phyloP scores from a whole-genome alignment of 768 basidiomycete genomes.

The Piloderma croceum region DNA sequence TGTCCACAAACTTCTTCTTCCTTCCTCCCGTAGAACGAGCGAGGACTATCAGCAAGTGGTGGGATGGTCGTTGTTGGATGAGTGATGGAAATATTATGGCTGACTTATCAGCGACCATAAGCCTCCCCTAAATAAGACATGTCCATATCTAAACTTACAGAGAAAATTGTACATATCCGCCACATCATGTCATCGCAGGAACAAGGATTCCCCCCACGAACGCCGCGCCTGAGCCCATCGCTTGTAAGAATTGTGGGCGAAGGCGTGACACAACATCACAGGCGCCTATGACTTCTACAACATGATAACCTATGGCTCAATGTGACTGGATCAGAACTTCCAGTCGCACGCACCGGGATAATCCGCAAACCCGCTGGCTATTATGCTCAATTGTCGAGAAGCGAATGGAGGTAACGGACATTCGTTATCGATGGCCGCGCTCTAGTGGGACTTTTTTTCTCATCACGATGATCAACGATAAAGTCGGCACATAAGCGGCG shows the following conservation, averaged over 20 bases:
- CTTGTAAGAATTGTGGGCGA: too few species aligned
- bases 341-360: too few species aligned
- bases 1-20: constrained; percentile 55
- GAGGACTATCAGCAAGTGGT: background rate
- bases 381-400: too few species aligned
- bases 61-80: background rate
- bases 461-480: background rate
- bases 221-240: background rate
- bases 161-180: background rate
- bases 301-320: too few species aligned
- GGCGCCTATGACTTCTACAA: too few species aligned
- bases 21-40: constrained; percentile 47
- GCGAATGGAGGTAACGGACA: too few species aligned
- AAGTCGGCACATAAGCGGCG: background rate
- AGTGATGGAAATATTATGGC: background rate
- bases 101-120: background rate
- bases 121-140: too few species aligned
- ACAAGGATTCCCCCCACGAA: background rate
- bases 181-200: background rate
- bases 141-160: too few species aligned
- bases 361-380: too few species aligned
- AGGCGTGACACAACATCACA: too few species aligned
- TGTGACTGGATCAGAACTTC: too few species aligned
- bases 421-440: too few species aligned
- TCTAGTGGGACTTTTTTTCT: background rate